A percentile compares a stretch with the other conserved stretches of the same genome.
These are phyloP conservation scores for Eucalyptus erythrocorys DNA, from an alignment of 345 rosid genomes.

Conservation along the genomic window DNA sequence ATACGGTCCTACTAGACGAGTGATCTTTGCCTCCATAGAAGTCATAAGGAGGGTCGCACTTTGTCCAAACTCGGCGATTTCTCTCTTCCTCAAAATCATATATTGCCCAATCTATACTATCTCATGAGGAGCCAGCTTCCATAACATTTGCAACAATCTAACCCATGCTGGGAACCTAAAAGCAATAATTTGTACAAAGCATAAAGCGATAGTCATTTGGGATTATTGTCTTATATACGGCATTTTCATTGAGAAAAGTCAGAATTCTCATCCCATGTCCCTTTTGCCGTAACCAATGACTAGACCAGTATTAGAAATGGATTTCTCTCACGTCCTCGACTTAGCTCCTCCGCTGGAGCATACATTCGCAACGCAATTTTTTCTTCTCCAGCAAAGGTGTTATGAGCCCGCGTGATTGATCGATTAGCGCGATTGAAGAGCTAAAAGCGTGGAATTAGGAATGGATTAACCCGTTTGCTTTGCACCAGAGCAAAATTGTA, in stretches of 20 bases:
- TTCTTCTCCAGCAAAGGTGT: background rate
- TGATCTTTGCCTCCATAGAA: background rate
- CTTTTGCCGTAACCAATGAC: background rate
- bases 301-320: background rate
- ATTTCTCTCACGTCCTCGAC: background rate
- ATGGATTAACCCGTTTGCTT: background rate
- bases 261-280: background rate
- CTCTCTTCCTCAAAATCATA: background rate
- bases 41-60: background rate
- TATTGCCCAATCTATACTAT: fast-evolving
- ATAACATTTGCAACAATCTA: background rate
- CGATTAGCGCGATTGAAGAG: background rate
- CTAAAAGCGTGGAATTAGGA: background rate
- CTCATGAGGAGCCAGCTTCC: background rate
- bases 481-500: background rate
- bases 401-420: background rate
- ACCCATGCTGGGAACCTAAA: fast-evolving
- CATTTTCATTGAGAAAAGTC: background rate
- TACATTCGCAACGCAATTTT: background rate
- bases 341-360: background rate
- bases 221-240: background rate
- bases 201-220: background rate
- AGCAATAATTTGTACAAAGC: background rate
- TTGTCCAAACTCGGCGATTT: fast-evolving
- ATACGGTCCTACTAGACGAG: background rate